Base-by-base conservation (phyloP, 805 yeast species). In the Cyberlindnera bimundalis region DNA sequence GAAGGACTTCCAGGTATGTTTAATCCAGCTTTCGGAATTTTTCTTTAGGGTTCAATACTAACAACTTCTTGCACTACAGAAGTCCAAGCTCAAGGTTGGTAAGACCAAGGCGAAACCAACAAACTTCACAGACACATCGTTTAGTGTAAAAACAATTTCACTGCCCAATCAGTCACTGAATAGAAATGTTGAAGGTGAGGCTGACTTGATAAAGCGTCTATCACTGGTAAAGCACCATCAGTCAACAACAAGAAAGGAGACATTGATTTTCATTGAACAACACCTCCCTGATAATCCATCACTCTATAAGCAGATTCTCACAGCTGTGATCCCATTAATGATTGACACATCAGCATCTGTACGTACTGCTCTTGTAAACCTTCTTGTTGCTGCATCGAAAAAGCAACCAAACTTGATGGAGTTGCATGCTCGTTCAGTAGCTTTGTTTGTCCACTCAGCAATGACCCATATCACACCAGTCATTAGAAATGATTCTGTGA, bases 391-490 rank as follows among this genome's bases (percentile, higher is more conserved):
- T 7, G 67, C 79, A 25, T 75, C 78, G 2, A 54, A 59, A 12
- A 61, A 62, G 19, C 81, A 78, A 50, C 71, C 75, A 0, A 76
- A 77, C 4, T 65, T 84, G 20, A 62, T 84, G 45, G 76, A 74
- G 41, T 60, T 84, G 19, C 87, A 84, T 66, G 66, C 79, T 54
- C 65, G 78, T 46, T 63, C 73, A 16, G 56, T 84, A 40, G 72
- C 84, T n/a, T 69, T 91, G 23, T 90, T 84, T 59, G 70, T 91
- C 14, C 84, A 84, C 51, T 82, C 91, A 38, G 95, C 96, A 3
- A 91, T 93, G 96, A 84, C 97, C 14, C 97, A 93, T 59, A 84
- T 93, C 29, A 74, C 74, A 23, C 80, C 88, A 1, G 79, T 78
- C 4, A 79, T 93, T 20, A 74, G 96, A 40, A 75, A 77, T 33